phyloP scores from a whole-genome alignment of 1,284 basidiomycete species.

The Rhodotorula sp. region DNA sequence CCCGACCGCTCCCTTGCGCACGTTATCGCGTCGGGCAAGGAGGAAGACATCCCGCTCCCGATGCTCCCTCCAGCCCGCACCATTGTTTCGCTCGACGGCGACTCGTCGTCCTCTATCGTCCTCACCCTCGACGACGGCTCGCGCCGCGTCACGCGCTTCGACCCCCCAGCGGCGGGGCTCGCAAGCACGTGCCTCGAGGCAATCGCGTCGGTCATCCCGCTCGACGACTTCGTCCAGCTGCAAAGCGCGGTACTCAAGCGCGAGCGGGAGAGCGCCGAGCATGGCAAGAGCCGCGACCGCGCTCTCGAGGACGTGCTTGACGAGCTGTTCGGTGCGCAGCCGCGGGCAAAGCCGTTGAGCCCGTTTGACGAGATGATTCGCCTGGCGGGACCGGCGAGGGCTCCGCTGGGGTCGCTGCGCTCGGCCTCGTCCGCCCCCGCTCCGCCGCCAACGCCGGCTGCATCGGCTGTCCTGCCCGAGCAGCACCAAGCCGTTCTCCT shows the following conservation, averaged over 20 bases:
- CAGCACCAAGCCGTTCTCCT: conserved; percentile 55
- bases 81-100: not conserved
- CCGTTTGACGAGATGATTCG: conserved; percentile 4
- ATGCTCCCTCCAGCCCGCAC: not conserved
- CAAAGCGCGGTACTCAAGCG: not conserved
- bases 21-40: not conserved
- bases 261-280: not conserved
- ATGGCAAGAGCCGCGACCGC: too few relatives aligned
- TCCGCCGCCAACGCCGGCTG: not conserved
- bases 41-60: not conserved
- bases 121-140: not conserved
- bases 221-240: conserved; percentile 53
- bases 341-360: not conserved
- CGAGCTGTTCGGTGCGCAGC: conserved; percentile 2
- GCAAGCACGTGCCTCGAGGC: conserved; percentile 31
- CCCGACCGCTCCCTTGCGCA: not conserved
- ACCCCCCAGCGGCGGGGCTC: not conserved
- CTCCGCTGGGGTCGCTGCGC: not conserved
- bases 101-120: not conserved
- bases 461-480: not conserved
- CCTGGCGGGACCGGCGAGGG: fast-evolving
- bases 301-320: not conserved
- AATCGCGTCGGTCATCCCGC: conserved; percentile 52
- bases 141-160: not conserved
- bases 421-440: not conserved